These are phyloP conservation scores for Penicillium sp. DNA, from an alignment of 2,329 filamentous ascomycete species.

Conservation along the genomic window DNA sequence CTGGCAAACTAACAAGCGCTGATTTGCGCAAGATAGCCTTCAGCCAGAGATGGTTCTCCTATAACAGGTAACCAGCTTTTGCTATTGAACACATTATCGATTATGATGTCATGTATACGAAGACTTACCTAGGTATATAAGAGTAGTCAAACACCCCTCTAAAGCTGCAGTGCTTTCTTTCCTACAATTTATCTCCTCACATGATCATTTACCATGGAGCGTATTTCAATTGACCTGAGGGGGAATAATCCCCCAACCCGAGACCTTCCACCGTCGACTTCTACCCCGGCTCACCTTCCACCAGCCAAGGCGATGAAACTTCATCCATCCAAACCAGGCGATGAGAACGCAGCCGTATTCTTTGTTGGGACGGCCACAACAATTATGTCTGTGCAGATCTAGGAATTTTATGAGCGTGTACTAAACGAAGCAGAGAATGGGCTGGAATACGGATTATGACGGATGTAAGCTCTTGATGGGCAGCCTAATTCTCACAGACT, in stretches of 20 bases:
- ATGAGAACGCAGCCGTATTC: slow-evolving; percentile 32
- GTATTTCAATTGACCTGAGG: slow-evolving; percentile 29
- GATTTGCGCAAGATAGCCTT: too few relatives aligned
- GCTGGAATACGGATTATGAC: slow-evolving; percentile 35
- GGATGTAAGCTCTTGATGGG: slow-evolving; percentile 22
- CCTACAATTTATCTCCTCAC: neutral
- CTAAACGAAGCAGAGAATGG: slow-evolving; percentile 29
- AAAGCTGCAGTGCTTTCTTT: neutral
- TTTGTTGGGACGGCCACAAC: slow-evolving; percentile 37
- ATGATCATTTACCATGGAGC: slow-evolving; percentile 2
- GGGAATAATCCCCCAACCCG: slow-evolving; percentile 34
- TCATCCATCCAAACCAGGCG: slow-evolving; percentile 31
- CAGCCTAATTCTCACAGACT: neutral
- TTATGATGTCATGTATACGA: neutral
- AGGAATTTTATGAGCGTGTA: neutral
- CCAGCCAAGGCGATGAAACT: slow-evolving; percentile 39
- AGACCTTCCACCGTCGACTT: slow-evolving; percentile 21
- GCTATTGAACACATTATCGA: too few relatives aligned
- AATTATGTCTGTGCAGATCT: slow-evolving; percentile 22
- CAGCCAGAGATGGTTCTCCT: too few relatives aligned
- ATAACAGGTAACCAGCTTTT: too few relatives aligned
- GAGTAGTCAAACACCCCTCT: too few relatives aligned
- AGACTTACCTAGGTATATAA: neutral
- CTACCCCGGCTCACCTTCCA: slow-evolving; percentile 32
- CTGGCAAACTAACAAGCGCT: too few relatives aligned